Base-by-base conservation (phyloP, 176 grass and related monocot genomes). In the Saccharum officinarum region DNA sequence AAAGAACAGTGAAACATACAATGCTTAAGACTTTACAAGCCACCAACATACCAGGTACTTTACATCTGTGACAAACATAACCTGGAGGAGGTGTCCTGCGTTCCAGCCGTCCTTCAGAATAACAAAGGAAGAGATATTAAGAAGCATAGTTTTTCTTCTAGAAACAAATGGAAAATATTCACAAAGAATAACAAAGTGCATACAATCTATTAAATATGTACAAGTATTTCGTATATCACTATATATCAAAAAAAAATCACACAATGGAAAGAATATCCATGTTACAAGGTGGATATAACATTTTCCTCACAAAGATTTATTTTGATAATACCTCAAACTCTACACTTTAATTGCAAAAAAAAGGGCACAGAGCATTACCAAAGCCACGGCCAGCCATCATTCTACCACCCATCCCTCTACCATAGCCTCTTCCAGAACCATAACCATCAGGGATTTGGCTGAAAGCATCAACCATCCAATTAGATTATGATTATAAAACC, bases 41-140 rank as follows among this genome's bases (percentile, higher is more conserved):
- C 17, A 33, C 30, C 36, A 88, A 75, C 91, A 77, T 99, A 99
- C 97, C 97, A 82, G 94, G 88, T 50, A 94, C 82, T 93, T 99
- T 99, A 79, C 97, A 99, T 90, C 97, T 91, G 46, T 99, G 92
- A 86, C 97, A 99, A 74, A 99, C 90, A 87, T 99, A 99, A 31
- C 97, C 97, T 89, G 97, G 84, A 77, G 97, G 97, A 69, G 87
- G 97, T 67, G 86, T 84, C 84, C 84, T 92, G 28, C 90, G 86
- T 50, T 99, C 97, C 74, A 91, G 74, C 62, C 94, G 91, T 13
- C 96, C 96, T 95, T 92, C 28, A 86, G 31, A 89, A 79, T 86
- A 74, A 36, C 69, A 47, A 86, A 77, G 54, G 38, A 71, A 60
- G 44, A 78, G 45, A 64, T 74, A 64, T 57, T 85, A 73, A 85